Evolutionary conservation across 177 flowering plant species (phyloP).

Genomic region (Vitis hybrid): DNA sequence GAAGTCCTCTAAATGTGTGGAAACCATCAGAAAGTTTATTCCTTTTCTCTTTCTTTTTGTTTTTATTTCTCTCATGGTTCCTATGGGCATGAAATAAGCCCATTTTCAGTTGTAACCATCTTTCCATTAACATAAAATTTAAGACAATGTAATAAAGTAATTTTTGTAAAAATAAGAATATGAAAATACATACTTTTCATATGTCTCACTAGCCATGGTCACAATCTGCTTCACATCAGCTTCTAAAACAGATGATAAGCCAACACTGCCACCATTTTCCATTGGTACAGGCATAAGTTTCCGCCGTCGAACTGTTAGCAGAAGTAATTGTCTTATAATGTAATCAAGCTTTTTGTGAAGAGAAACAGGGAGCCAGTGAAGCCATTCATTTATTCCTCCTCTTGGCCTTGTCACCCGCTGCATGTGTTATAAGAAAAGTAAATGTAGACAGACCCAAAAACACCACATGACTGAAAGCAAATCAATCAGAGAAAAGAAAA

Average conservation of each 20-base stretch:
- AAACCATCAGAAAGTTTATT: not conserved
- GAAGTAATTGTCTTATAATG: constrained; percentile 39
- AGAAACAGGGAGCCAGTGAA: constrained; percentile 92
- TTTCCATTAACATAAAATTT: not conserved
- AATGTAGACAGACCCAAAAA: not conserved
- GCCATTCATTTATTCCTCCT: constrained; percentile 93
- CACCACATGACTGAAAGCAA: not conserved
- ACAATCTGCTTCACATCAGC: constrained; percentile 83
- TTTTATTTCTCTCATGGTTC: not conserved
- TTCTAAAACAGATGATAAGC: constrained; percentile 70
- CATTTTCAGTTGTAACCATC: not conserved
- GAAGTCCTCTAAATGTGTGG: not conserved
- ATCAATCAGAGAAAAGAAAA: not conserved
- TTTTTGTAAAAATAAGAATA: not conserved
- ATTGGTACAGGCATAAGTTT: constrained; percentile 32
- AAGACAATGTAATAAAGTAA: not conserved
- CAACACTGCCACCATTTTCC: constrained; percentile 53
- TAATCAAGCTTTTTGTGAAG: constrained; percentile 61
- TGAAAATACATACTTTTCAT: constrained; percentile 63
- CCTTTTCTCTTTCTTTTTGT: not conserved
- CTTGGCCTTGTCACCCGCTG: constrained; percentile 90
- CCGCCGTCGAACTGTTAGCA: constrained; percentile 24
- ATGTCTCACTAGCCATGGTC: constrained; percentile 70
- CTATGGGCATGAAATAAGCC: not conserved
- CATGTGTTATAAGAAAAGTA: constrained; percentile 1